These are phyloP conservation scores for Tulasnella sp. DNA, from an alignment of 768 basidiomycete species.

Conservation along the genomic window DNA sequence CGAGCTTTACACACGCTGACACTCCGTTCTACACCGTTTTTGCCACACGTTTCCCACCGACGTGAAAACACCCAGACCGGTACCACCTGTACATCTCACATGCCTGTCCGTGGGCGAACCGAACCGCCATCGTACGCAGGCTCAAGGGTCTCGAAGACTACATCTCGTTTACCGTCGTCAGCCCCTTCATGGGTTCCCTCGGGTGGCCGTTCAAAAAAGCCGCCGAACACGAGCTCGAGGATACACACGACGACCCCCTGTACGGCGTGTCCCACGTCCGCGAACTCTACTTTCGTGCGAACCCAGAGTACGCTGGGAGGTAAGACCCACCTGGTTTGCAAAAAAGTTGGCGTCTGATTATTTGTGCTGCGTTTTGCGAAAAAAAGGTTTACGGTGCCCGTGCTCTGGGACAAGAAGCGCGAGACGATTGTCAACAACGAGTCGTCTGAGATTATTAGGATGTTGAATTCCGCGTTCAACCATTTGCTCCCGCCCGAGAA, in stretches of 20 bases:
- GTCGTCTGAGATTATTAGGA: constrained; percentile 86
- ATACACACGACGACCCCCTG: constrained; percentile 60
- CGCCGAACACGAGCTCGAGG: constrained; percentile 51
- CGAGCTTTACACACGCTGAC: too few species aligned
- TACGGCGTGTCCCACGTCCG: constrained; percentile 57
- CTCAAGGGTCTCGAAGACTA: constrained; percentile 84
- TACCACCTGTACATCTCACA: constrained; percentile 19
- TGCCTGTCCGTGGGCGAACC: constrained; percentile 88
- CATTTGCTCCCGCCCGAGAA: constrained; percentile 52
- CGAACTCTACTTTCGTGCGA: constrained; percentile 71
- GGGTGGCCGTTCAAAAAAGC: constrained; percentile 75
- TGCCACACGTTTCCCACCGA: too few species aligned
- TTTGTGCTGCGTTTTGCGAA: not conserved
- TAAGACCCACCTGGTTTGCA: too few species aligned
- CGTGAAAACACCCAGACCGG: not conserved
- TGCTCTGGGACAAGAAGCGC: constrained; percentile 86
- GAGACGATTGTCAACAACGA: constrained; percentile 93
- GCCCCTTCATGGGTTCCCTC: constrained; percentile 68
- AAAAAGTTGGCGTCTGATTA: too few species aligned
- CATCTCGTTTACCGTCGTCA: constrained; percentile 63
- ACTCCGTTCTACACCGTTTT: too few species aligned
- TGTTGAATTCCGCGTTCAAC: constrained; percentile 82
- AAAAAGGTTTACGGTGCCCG: constrained; percentile 65
- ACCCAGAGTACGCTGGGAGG: constrained; percentile 63
- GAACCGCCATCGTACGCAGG: constrained; percentile 77